Conservation (phyloP, 805 yeast species). For the Barnettozyma populi region DNA sequence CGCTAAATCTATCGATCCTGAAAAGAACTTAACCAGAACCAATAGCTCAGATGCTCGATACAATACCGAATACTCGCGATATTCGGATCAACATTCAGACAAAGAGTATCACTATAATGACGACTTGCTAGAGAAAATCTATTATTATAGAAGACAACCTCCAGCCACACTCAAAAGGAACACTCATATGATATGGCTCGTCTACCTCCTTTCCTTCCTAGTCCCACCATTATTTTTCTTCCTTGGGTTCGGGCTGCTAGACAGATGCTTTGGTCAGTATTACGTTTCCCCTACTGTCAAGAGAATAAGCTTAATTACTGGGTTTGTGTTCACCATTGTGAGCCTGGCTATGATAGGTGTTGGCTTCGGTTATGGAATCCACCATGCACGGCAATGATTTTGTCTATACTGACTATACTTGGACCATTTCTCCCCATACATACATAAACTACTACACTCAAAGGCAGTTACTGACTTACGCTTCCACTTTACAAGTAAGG, state of each 20-base stretch:
- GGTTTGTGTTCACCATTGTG: constrained; percentile 12
- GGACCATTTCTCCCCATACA: not conserved
- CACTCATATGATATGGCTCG: constrained; percentile 6
- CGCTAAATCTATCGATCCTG: not conserved
- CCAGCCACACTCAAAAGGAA: not conserved
- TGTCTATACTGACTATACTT: too few relatives aligned
- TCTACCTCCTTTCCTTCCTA: constrained; percentile 18
- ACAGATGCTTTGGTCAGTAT: constrained; percentile 10
- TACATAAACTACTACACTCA: too few relatives aligned
- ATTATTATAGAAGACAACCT: constrained; percentile 13
- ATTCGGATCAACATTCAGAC: not conserved
- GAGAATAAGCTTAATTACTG: constrained; percentile 19
- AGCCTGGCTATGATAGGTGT: constrained; percentile 37
- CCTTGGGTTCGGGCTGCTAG: constrained; percentile 23
- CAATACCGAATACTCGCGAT: not conserved
- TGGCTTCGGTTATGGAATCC: constrained; percentile 33
- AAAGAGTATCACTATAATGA: constrained; percentile 6
- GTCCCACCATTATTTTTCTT: constrained; percentile 27
- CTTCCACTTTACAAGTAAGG: not conserved
- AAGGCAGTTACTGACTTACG: not conserved
- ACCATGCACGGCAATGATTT: not conserved
- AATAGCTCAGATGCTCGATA: not conserved
- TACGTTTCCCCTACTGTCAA: constrained; percentile 9
- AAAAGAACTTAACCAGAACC: not conserved
- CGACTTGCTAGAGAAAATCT: constrained; percentile 17